Conservation (phyloP, 495 filamentous ascomycete species). For the Penicillium alfredii region DNA sequence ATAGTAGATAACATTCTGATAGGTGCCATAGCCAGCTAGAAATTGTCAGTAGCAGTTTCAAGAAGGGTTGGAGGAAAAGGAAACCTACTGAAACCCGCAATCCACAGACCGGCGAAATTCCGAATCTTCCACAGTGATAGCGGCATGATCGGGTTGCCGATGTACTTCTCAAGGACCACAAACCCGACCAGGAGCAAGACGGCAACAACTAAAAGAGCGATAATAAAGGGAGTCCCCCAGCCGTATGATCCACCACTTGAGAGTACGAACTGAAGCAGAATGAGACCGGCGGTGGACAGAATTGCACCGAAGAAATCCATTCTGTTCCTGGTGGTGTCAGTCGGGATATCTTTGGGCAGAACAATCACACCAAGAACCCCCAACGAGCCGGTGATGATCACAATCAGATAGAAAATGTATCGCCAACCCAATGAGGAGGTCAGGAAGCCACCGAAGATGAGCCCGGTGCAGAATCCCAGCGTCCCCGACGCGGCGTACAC, state of each 20-base stretch:
- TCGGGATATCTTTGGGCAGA: constrained; percentile 22
- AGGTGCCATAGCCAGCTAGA: constrained; percentile 33
- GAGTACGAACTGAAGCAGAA: constrained; percentile 35
- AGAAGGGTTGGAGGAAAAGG: not conserved
- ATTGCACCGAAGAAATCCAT: constrained; percentile 34
- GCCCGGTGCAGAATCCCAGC: constrained; percentile 32
- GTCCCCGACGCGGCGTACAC: constrained; percentile 35
- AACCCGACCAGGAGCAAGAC: constrained; percentile 37
- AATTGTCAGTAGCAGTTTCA: constrained; percentile 8
- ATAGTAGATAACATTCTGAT: constrained; percentile 37
- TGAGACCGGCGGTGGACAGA: constrained; percentile 29
- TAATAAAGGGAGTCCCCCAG: constrained; percentile 43
- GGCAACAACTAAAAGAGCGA: constrained; percentile 38
- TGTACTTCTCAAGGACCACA: constrained; percentile 26
- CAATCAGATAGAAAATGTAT: constrained; percentile 33
- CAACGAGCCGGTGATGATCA: constrained; percentile 28
- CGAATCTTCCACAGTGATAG: constrained; percentile 31
- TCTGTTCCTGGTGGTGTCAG: constrained; percentile 11
- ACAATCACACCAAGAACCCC: constrained; percentile 28
- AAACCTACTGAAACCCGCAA: constrained; percentile 33
- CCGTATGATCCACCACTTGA: constrained; percentile 37
- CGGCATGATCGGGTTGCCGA: constrained; percentile 32
- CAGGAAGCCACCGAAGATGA: constrained; percentile 34
- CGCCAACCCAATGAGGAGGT: constrained; percentile 34
- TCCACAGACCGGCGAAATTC: constrained; percentile 35